Evolutionary conservation across 2,329 filamentous ascomycete genomes (phyloP), one percentile per base, ranked within the genome.

Genomic region (Aspergillus hortae): DNA sequence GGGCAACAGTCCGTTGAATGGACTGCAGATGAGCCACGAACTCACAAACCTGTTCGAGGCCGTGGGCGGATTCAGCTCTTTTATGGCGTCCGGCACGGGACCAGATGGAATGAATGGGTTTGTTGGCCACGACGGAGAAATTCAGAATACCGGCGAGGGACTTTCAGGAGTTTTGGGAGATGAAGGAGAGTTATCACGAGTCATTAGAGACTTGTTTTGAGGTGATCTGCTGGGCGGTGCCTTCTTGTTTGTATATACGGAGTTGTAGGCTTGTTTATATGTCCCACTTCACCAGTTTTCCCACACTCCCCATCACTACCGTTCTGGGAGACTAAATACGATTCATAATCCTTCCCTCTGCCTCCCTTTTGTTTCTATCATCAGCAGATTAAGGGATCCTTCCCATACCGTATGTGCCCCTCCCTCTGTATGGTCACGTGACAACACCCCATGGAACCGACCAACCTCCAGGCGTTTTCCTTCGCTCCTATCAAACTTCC

Each of bases 21-120:
- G 79, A 7, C 78, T 85, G 63, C 83, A 84, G 48, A 83, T 79
- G 69, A 78, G 74, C 53, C 74, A 83, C 55, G 83, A 86, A 63
- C 66, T 87, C 46, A 85, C 82, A 4, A 82, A 77, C 55, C 63
- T 86, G 43, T 87, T 87, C 52, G 84, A 87, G 61, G 81, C 83
- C 35, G 82, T 83, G 4, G 83, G 83, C 0, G 79, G 77, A 0
- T 80, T 77, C 56, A 67, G 69, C 15, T 72, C 68, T 33, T 73
- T 75, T 56, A 62, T 74, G 49, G 60, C 67, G 14, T 55, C 61
- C 15, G 56, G 59, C 36, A 56, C 64, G 23, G 65, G 68, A 9
- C 46, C 72, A 40, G 70, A 74, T 32, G 67, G 67, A 4, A 66
- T 74, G 10, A 67, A 68, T 58, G 68, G 68, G 5, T 74, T 72